phyloP scores from a whole-genome alignment of 2,329 filamentous ascomycete genomes.

The Sphaceloma murrayae region DNA sequence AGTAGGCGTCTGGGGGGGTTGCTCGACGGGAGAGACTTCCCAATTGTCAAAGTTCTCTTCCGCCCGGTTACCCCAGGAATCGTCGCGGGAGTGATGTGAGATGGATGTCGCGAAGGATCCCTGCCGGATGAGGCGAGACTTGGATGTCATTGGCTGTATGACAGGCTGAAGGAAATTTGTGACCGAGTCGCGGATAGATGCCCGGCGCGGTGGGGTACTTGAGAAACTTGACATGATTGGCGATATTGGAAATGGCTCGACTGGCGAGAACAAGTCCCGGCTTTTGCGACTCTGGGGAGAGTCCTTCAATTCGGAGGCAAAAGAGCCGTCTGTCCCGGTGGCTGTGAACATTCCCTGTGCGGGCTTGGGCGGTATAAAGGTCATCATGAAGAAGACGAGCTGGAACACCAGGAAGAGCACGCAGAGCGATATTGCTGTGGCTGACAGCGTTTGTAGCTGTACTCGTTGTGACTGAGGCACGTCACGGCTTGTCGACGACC shows the following conservation, averaged over 20 bases:
- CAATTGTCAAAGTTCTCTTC: constrained; percentile 61
- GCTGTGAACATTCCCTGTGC: constrained; percentile 5
- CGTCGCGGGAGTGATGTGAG: constrained; percentile 29
- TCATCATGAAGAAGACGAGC: constrained; percentile 21
- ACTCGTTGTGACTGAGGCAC: constrained; percentile 9
- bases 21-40: constrained; percentile 44
- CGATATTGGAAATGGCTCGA: constrained; percentile 23
- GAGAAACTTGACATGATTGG: constrained; percentile 22
- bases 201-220: constrained; percentile 2
- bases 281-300: constrained; percentile 16
- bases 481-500: constrained; percentile 6
- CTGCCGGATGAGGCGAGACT: constrained; percentile 45
- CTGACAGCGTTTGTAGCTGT: constrained; percentile 17
- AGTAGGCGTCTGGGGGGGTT: constrained; percentile 38
- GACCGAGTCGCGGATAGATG: constrained; percentile 11
- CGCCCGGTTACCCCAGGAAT: constrained; percentile 28
- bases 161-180: constrained; percentile 28
- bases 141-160: constrained; percentile 39
- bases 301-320: constrained; percentile 11
- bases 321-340: background rate
- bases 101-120: constrained; percentile 37
- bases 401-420: constrained; percentile 23
- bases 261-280: constrained; percentile 19
- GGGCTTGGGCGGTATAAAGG: constrained; percentile 21
- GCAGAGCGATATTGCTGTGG: constrained; percentile 25